Evolutionary conservation across 257 asterid genomes (phyloP).

Genomic region (Lavandula angustifolia): DNA sequence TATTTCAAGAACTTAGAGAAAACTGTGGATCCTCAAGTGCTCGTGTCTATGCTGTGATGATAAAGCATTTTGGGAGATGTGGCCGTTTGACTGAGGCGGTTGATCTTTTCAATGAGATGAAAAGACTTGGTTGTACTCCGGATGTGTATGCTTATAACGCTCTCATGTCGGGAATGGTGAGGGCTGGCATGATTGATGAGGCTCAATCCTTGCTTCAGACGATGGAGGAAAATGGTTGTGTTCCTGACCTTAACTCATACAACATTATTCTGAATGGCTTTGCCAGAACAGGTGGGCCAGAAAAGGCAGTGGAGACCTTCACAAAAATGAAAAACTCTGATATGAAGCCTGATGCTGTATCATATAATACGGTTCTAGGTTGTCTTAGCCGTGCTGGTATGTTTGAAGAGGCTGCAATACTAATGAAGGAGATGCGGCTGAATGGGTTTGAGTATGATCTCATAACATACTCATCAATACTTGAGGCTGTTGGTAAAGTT

Average conservation of each 20-base stretch:
- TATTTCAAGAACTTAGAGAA: slow-evolving; percentile 59
- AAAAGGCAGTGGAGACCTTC: slow-evolving; percentile 52
- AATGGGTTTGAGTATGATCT: slow-evolving; percentile 54
- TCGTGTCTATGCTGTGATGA: slow-evolving; percentile 65
- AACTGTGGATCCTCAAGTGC: slow-evolving; percentile 59
- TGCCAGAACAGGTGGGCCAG: slow-evolving; percentile 52
- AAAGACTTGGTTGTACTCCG: slow-evolving; percentile 46
- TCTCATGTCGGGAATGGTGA: slow-evolving; percentile 65
- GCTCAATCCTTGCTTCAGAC: slow-evolving; percentile 49
- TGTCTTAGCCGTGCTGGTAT: slow-evolving; percentile 60
- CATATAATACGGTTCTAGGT: slow-evolving; percentile 58
- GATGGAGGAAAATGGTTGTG: slow-evolving; percentile 53
- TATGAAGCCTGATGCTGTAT: slow-evolving; percentile 55
- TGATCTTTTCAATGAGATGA: slow-evolving; percentile 59
- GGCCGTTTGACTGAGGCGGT: slow-evolving; percentile 55
- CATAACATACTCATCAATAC: slow-evolving; percentile 57
- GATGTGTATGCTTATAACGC: slow-evolving; percentile 68
- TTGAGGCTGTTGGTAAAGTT: slow-evolving; percentile 61
- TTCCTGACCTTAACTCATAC: slow-evolving; percentile 52
- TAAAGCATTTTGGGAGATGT: slow-evolving; percentile 56
- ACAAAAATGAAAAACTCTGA: slow-evolving; percentile 44
- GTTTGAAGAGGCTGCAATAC: slow-evolving; percentile 63
- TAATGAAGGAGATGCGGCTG: slow-evolving; percentile 56
- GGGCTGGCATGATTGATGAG: slow-evolving; percentile 51
- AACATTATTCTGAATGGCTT: slow-evolving; percentile 57